Evolutionary conservation across 176 grass and related monocot species (phyloP).

Genomic region (Eragrostis curvula): DNA sequence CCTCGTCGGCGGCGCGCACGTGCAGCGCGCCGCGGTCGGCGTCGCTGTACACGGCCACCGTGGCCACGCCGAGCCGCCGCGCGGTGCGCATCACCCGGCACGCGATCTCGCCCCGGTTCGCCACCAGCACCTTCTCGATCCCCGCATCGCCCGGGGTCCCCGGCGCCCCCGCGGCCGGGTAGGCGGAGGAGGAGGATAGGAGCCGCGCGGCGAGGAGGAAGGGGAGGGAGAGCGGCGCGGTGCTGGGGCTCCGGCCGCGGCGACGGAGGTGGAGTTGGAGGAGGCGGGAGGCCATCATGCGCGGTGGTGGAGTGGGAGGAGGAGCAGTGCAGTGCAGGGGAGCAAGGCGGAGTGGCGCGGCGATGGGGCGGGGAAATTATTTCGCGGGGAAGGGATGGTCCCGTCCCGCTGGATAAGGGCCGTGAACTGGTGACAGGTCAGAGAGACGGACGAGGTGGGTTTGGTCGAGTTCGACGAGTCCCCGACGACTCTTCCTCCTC

Average conservation of each 20-base stretch:
- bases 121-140: conserved; percentile 91
- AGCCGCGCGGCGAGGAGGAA: conserved; percentile 18
- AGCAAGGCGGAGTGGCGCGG: conserved; percentile 12
- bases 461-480: neutral
- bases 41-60: conserved; percentile 91
- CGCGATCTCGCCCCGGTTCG: conserved; percentile 93
- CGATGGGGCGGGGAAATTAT: conserved; percentile 3
- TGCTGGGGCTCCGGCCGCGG: neutral
- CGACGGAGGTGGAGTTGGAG: conserved; percentile 43
- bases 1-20: conserved; percentile 78
- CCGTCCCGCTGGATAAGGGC: conserved; percentile 26
- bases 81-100: conserved; percentile 84
- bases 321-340: neutral
- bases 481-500: conserved; percentile 12
- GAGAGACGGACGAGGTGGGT: neutral
- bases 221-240: neutral
- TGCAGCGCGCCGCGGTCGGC: conserved; percentile 80
- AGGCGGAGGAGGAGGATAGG: conserved; percentile 14
- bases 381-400: neutral
- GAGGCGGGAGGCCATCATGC: conserved; percentile 57
- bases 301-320: neutral
- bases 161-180: neutral
- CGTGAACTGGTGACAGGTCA: neutral
- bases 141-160: neutral
- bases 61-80: conserved; percentile 64